A percentile compares a stretch with the other conserved stretches of the same genome.
Evolutionary conservation across 2,329 filamentous ascomycete genomes (phyloP).

Genomic region (Fusarium xyrophilum): DNA sequence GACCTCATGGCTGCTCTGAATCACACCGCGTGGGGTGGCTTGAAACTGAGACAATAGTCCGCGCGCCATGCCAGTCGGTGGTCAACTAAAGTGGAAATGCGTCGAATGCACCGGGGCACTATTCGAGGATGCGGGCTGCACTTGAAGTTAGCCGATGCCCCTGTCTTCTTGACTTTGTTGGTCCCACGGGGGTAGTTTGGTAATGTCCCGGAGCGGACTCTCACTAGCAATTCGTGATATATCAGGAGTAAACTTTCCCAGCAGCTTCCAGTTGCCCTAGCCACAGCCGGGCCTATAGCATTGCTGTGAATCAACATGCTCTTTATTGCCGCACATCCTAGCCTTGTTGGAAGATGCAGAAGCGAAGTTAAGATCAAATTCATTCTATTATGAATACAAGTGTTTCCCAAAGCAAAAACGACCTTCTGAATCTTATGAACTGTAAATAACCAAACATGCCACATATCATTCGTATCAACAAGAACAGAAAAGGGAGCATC

Average conservation of each 20-base stretch:
- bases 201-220: background rate
- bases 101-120: background rate
- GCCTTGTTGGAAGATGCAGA: background rate
- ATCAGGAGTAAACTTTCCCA: background rate
- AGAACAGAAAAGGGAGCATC: background rate
- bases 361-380: background rate
- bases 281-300: background rate
- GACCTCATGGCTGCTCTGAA: background rate
- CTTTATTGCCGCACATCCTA: background rate
- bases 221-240: background rate
- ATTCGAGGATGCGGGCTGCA: background rate
- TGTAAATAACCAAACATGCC: background rate
- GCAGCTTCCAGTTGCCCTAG: background rate
- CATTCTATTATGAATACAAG: background rate
- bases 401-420: background rate
- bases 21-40: constrained; percentile 11
- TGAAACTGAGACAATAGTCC: constrained; percentile 25
- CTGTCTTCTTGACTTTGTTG: background rate
- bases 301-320: background rate
- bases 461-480: constrained; percentile 2
- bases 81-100: constrained; percentile 7
- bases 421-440: background rate
- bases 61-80: constrained; percentile 2
- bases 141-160: constrained; percentile 1
- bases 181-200: background rate